A percentile compares a stretch with the other conserved stretches of the same genome.
phyloP scores from a whole-genome alignment of 2,329 filamentous ascomycete genomes.

The Neobulgaria alba region DNA sequence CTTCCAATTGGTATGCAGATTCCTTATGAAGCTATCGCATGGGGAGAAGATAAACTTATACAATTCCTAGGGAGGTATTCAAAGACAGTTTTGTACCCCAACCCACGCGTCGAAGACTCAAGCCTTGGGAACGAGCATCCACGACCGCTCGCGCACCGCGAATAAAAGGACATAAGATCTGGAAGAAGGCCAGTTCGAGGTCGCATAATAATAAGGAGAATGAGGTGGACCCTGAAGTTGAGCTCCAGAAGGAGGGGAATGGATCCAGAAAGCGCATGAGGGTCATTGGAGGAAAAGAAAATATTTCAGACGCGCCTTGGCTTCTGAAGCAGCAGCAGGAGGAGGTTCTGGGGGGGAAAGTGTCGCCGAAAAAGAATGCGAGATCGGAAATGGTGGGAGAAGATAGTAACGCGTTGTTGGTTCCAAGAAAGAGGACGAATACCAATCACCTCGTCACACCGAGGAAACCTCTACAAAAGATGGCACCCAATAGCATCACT shows the following conservation, averaged over 20 bases:
- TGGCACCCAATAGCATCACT: neutral
- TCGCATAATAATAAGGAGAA: constrained; percentile 18
- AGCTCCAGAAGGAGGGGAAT: constrained; percentile 29
- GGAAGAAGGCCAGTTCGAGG: constrained; percentile 21
- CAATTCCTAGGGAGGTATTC: constrained; percentile 20
- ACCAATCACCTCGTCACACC: constrained; percentile 27
- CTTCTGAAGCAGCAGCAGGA: constrained; percentile 6
- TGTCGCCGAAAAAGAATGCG: constrained; percentile 3
- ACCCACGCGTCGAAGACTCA: constrained; percentile 11
- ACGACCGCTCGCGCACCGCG: constrained; percentile 26
- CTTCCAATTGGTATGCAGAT: constrained; percentile 14
- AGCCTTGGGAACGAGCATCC: constrained; percentile 26
- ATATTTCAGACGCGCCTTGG: constrained; percentile 29
- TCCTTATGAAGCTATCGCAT: neutral
- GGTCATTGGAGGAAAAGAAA: constrained; percentile 24
- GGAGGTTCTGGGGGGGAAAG: constrained; percentile 1
- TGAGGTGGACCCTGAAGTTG: constrained; percentile 18
- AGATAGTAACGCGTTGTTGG: constrained; percentile 16
- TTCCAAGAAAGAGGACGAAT: constrained; percentile 28
- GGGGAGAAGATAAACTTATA: neutral
- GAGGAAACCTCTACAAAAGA: constrained; percentile 20
- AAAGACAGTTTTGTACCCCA: constrained; percentile 24
- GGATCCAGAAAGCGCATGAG: constrained; percentile 31
- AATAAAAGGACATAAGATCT: constrained; percentile 27
- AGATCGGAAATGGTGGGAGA: constrained; percentile 1